Percentiles rank a stretch among this genome's conserved stretches.
Conservation (phyloP, 306 rosid genomes). For the Medicago ruthenica region DNA sequence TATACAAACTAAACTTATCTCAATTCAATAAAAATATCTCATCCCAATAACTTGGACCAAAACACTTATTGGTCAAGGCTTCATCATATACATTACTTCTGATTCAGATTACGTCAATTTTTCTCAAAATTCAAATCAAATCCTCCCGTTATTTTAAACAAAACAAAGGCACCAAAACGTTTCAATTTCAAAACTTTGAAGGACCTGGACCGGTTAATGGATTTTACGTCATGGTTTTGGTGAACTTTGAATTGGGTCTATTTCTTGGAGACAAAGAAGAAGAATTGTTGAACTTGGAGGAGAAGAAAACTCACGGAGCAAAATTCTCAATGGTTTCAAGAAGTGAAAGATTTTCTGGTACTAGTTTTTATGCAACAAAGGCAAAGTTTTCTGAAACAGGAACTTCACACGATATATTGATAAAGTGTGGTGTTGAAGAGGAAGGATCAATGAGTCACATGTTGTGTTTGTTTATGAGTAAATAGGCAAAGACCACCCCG, state of each 20-base stretch:
- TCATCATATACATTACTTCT: slow-evolving; percentile 45
- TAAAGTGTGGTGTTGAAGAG: slow-evolving; percentile 60
- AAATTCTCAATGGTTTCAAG: slow-evolving; percentile 59
- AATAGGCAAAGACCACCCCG: no score
- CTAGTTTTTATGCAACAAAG: slow-evolving; percentile 59
- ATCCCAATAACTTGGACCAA: slow-evolving; percentile 61
- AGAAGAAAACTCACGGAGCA: slow-evolving; percentile 3
- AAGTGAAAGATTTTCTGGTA: slow-evolving; percentile 60
- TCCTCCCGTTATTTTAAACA: slow-evolving; percentile 40
- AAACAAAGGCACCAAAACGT: slow-evolving; percentile 51
- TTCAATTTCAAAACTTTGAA: slow-evolving; percentile 34
- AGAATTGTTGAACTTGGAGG: slow-evolving; percentile 25
- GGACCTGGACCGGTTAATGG: slow-evolving; percentile 70
- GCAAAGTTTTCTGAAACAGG: slow-evolving; percentile 65
- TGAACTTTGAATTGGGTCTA: slow-evolving; percentile 60
- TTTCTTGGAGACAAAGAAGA: slow-evolving; percentile 63
- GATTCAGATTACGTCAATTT: background rate
- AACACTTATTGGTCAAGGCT: slow-evolving; percentile 54
- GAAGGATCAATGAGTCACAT: slow-evolving; percentile 46
- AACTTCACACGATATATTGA: slow-evolving; percentile 62
- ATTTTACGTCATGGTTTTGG: slow-evolving; percentile 59
- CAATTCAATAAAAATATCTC: slow-evolving; percentile 51
- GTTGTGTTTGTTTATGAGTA: no score
- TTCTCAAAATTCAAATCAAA: slow-evolving; percentile 25
- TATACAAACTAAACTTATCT: slow-evolving; percentile 54